Percentiles rank a stretch among this genome's conserved stretches.
Evolutionary conservation across 2,329 filamentous ascomycete genomes (phyloP).

Genomic region (Colletotrichum godetiae): DNA sequence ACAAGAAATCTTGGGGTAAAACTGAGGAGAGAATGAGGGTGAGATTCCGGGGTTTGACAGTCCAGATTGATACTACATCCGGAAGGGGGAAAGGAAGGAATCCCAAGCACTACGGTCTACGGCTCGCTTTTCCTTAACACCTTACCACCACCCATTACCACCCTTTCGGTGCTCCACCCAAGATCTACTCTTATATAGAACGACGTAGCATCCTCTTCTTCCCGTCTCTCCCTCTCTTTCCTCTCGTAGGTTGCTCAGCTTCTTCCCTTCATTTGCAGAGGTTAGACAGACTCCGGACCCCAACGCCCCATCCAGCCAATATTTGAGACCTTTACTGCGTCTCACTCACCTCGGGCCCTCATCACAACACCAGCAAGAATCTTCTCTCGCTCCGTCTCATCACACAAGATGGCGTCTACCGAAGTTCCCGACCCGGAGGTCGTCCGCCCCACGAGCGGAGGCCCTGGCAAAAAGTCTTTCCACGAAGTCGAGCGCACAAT

Average conservation of each 20-base stretch:
- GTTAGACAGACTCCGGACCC: background rate
- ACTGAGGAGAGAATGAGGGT: constrained; percentile 20
- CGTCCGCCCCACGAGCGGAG: constrained; percentile 37
- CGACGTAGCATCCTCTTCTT: background rate
- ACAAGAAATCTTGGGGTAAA: constrained; percentile 17
- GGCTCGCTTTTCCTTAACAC: background rate
- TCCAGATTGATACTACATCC: background rate
- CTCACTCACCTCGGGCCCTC: background rate
- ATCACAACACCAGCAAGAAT: background rate
- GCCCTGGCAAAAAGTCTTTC: constrained; percentile 40
- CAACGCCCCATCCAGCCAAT: background rate
- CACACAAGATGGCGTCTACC: constrained; percentile 23
- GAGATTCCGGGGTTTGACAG: constrained; percentile 16
- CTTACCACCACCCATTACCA: background rate
- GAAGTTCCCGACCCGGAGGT: constrained; percentile 42
- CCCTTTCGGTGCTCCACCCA: background rate
- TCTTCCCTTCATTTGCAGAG: constrained; percentile 4
- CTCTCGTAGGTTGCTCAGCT: background rate
- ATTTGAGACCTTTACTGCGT: background rate
- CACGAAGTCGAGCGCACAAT: constrained; percentile 43
- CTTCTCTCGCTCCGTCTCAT: constrained; percentile 37
- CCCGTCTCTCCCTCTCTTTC: background rate
- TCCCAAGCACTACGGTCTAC: background rate
- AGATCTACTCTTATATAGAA: constrained; percentile 20
- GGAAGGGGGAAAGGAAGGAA: background rate